Conservation (phyloP, 192 early-diverging fungal genomes). For the Mortierella hygrophila region DNA sequence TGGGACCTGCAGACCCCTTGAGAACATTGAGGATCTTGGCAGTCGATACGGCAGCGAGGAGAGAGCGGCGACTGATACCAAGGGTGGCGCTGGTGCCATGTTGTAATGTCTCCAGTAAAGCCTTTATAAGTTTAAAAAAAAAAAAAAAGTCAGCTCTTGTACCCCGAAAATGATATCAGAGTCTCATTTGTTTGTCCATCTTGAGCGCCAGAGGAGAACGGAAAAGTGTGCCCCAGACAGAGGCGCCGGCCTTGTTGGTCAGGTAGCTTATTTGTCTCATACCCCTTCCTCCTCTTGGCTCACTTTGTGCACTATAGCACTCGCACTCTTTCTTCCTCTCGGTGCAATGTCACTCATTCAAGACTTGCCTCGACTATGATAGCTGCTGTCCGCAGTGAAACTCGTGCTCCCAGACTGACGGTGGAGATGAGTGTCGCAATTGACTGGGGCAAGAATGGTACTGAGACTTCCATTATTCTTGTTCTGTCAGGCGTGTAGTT, state of each 20-base stretch:
- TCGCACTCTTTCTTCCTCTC: neutral
- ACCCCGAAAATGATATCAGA: neutral
- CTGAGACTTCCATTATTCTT: slow-evolving; percentile 43
- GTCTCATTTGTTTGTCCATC: neutral
- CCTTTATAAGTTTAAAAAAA: slow-evolving; percentile 12
- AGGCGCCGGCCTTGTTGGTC: neutral
- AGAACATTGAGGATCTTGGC: slow-evolving; percentile 70
- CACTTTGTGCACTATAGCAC: neutral
- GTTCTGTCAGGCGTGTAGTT: neutral
- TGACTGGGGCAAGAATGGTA: slow-evolving; percentile 67
- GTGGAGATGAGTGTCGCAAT: slow-evolving; percentile 71
- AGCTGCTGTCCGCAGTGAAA: slow-evolving; percentile 71
- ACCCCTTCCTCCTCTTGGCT: neutral
- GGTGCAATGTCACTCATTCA: neutral
- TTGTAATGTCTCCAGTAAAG: slow-evolving; percentile 70
- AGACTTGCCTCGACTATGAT: slow-evolving; percentile 67
- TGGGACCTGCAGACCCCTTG: slow-evolving; percentile 40
- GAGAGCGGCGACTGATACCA: slow-evolving; percentile 66
- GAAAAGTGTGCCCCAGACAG: neutral
- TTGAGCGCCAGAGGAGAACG: neutral
- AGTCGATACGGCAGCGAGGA: slow-evolving; percentile 70
- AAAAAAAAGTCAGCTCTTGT: neutral
- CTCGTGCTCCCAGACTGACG: slow-evolving; percentile 68
- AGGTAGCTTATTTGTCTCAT: neutral
- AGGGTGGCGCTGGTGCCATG: slow-evolving; percentile 69